Evolutionary conservation across 208 protist species (phyloP).

Genomic region (Trypanosoma theileri): DNA sequence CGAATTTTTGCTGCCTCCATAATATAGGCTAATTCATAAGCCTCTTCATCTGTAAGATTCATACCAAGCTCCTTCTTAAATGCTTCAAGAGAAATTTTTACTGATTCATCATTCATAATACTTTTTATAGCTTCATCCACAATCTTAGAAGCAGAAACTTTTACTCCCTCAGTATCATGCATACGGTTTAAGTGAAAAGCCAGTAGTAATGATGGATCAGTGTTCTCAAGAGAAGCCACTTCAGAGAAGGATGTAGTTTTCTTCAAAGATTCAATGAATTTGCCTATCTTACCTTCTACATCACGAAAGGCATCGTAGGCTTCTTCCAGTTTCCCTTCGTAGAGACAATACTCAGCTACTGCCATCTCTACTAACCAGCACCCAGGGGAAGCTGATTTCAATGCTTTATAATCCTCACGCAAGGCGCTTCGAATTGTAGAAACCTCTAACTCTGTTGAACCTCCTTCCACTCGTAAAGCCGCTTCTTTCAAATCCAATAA

Average conservation of each 20-base stretch:
- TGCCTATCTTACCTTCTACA: slow-evolving; percentile 58
- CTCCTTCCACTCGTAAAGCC: slow-evolving; percentile 68
- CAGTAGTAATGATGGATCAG: slow-evolving; percentile 57
- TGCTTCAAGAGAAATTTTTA: slow-evolving; percentile 29
- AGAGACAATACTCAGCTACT: slow-evolving; percentile 73
- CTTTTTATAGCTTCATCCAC: slow-evolving; percentile 55
- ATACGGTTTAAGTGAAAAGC: slow-evolving; percentile 60
- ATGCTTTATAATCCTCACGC: slow-evolving; percentile 58
- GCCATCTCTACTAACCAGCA: slow-evolving; percentile 83
- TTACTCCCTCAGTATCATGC: slow-evolving; percentile 33
- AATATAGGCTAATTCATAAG: slow-evolving; percentile 58
- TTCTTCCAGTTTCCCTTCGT: slow-evolving; percentile 59
- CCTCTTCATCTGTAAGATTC: slow-evolving; percentile 70
- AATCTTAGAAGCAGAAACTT: slow-evolving; percentile 25
- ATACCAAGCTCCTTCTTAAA: slow-evolving; percentile 63
- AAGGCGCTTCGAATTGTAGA: slow-evolving; percentile 57
- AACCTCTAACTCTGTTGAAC: slow-evolving; percentile 77
- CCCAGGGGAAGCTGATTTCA: slow-evolving; percentile 49
- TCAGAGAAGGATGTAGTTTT: slow-evolving; percentile 28
- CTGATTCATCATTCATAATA: slow-evolving; percentile 40
- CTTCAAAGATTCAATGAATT: slow-evolving; percentile 45
- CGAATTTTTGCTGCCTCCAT: slow-evolving; percentile 65
- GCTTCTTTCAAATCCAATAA: slow-evolving; percentile 78
- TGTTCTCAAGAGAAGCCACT: slow-evolving; percentile 61
- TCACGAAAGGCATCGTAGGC: slow-evolving; percentile 56